Base-by-base conservation (phyloP, 2,329 filamentous ascomycete species). In the Claviceps sp. region DNA sequence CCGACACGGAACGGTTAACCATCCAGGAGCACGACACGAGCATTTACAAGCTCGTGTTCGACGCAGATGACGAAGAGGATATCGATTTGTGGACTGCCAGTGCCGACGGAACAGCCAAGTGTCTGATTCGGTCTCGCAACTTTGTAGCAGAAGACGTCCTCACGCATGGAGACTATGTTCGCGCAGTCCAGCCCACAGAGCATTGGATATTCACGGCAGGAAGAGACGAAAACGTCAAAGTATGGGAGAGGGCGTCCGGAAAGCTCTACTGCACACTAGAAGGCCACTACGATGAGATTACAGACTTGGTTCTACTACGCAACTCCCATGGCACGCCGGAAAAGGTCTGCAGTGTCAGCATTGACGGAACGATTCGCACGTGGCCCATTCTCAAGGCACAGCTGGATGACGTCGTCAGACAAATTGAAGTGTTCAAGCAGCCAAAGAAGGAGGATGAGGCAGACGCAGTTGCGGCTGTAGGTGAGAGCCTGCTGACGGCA, bases 281-380 rank as follows among this genome's bases (percentile, higher is more conserved):
- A 40, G 93, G 93, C 0, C 93, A 98, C 69, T 97, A 81, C 63
- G 89, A 98, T 62, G 93, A 97, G 67, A 84, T 98, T 14, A 96
- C 89, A 1, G 88, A 84, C 39, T 68, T 97, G 44, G 73, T 85
- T 1, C 64, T 94, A 48, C 65, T 89, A 30, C 65, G 68, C 26
- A 69, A 69, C 52, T 55, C 60, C 0, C 57, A 60, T 19, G 67
- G 66, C 4, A 58, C 54, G 6, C 60, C 62, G 5, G 72, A 70
- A 19, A 72, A 73, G 55, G 71, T 95, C 11, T 81, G 87, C 56
- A 96, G 89, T 64, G 86, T 93, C 51, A 82, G 87, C 57, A 94
- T 97, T 59, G 93, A 98, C 68, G 85, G 83, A 2, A 97, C 93
- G 0, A 75, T 97, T 41, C 80, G 93, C 60, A 81, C 77, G 51